A percentile compares a stretch with the other conserved stretches of the same genome.
Conservation (phyloP, 768 basidiomycete genomes). For the Fistulinella prunicolor region DNA sequence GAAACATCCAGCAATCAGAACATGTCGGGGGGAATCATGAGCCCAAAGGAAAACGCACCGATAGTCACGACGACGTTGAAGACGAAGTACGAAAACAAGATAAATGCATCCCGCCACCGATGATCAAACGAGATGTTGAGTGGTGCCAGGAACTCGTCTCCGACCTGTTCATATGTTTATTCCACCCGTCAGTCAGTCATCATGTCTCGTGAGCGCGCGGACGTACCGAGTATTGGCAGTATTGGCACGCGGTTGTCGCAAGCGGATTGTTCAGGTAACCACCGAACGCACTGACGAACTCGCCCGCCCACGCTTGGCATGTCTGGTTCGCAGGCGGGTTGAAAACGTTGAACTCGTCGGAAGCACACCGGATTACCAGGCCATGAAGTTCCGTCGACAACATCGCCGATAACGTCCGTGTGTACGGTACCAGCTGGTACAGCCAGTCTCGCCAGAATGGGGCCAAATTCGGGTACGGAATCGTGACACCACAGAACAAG, state of each 20-base stretch:
- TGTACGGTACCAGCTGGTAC: conserved; percentile 70
- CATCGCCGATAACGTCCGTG: conserved; percentile 67
- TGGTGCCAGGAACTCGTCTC: conserved; percentile 68
- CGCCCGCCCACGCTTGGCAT: conserved; percentile 65
- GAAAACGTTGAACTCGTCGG: conserved; percentile 70
- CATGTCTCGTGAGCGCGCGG: no score
- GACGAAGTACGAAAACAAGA: conserved; percentile 60
- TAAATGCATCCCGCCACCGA: conserved; percentile 69
- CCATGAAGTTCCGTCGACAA: conserved; percentile 77
- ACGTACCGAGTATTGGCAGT: conserved; percentile 60
- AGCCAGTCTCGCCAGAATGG: conserved; percentile 78
- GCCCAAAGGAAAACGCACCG: conserved; percentile 31
- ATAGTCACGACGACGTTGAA: conserved; percentile 72
- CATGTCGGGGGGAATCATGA: no score
- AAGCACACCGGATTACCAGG: conserved; percentile 57
- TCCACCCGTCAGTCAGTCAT: not conserved
- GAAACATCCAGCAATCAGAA: not conserved
- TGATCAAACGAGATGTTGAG: conserved; percentile 61
- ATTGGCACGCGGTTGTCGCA: conserved; percentile 61
- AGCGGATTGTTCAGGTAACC: conserved; percentile 73
- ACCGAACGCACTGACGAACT: conserved; percentile 58
- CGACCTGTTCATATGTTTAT: conserved; percentile 32
- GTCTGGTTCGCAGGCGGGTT: conserved; percentile 72
- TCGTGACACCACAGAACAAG: conserved; percentile 79
- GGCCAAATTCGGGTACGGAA: conserved; percentile 62